These are phyloP conservation scores for Fusarium sp. DNA, from an alignment of 2,329 filamentous ascomycete species.

Conservation along the genomic window DNA sequence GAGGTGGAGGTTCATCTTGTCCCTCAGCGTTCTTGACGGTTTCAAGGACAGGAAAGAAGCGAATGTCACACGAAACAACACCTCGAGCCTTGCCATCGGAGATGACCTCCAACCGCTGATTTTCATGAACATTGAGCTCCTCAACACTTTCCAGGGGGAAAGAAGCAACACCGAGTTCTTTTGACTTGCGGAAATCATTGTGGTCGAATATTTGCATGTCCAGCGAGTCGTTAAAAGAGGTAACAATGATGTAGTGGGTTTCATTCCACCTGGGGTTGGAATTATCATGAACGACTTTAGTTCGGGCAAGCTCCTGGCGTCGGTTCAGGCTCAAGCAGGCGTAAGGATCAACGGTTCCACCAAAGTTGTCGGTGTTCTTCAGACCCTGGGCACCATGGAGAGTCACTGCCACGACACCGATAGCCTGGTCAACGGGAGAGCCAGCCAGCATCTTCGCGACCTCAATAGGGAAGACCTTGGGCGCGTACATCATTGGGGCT, in stretches of 20 bases:
- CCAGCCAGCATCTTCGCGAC: conserved; percentile 98
- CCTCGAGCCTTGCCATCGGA: conserved; percentile 87
- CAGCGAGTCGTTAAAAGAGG: conserved; percentile 86
- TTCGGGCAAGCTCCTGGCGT: conserved; percentile 82
- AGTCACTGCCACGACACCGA: conserved; percentile 91
- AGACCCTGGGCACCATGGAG: conserved; percentile 91
- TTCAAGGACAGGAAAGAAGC: conserved; percentile 94
- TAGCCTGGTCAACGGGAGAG: conserved; percentile 91
- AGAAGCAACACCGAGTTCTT: conserved; percentile 87
- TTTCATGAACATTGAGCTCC: conserved; percentile 80
- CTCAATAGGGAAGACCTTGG: conserved; percentile 98
- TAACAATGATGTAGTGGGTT: conserved; percentile 94
- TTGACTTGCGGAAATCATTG: conserved; percentile 97
- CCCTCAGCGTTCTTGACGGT: conserved; percentile 78
- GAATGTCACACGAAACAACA: conserved; percentile 81
- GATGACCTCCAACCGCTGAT: conserved; percentile 84
- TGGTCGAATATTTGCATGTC: conserved; percentile 90
- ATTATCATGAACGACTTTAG: conserved; percentile 87
- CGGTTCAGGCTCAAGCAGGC: conserved; percentile 85
- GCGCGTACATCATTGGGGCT: conserved; percentile 96
- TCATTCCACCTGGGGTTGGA: conserved; percentile 94
- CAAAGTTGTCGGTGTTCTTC: conserved; percentile 95
- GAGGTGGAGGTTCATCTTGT: conserved; percentile 81
- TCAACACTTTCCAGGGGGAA: conserved; percentile 88
- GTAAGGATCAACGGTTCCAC: conserved; percentile 92